A percentile compares a stretch with the other conserved stretches of the same genome.
Conservation (phyloP, 805 yeast species). For the Diddensiella santjacobensis region DNA sequence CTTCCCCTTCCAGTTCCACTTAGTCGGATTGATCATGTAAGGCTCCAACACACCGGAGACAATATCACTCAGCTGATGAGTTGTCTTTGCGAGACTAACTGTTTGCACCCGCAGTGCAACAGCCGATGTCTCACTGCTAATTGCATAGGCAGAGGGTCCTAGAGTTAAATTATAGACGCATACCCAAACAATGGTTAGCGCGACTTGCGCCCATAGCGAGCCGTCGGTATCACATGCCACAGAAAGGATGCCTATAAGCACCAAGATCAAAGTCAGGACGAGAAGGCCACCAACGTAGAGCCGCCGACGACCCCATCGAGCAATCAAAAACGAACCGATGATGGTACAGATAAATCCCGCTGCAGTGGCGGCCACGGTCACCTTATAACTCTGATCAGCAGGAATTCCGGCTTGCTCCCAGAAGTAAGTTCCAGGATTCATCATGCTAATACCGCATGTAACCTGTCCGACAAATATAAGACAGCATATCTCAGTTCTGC, state of each 20-base stretch:
- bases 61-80: constrained; percentile 23
- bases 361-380: constrained; percentile 43
- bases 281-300: constrained; percentile 35
- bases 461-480: constrained; percentile 19
- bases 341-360: constrained; percentile 44
- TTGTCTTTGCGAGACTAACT: constrained; percentile 38
- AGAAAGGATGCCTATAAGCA: constrained; percentile 33
- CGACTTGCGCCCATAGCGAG: constrained; percentile 1
- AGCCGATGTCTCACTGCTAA: constrained; percentile 42
- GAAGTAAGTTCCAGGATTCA: constrained; percentile 43
- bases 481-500: constrained; percentile 41
- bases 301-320: constrained; percentile 24
- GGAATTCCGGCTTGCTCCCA: constrained; percentile 41
- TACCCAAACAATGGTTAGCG: constrained; percentile 1
- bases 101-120: constrained; percentile 43
- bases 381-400: constrained; percentile 37
- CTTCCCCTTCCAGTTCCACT: constrained; percentile 46
- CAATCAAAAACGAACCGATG: constrained; percentile 20
- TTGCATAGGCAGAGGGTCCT: constrained; percentile 42
- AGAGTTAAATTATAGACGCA: constrained; percentile 13
- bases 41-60: constrained; percentile 32
- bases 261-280: constrained; percentile 28
- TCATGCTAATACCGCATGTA: constrained; percentile 33
- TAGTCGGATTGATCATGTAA: constrained; percentile 45
- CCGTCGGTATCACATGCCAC: background rate